These are phyloP conservation scores for Chalciporus pseudorubinellus DNA, from an alignment of 768 basidiomycete genomes.

Conservation along the genomic window DNA sequence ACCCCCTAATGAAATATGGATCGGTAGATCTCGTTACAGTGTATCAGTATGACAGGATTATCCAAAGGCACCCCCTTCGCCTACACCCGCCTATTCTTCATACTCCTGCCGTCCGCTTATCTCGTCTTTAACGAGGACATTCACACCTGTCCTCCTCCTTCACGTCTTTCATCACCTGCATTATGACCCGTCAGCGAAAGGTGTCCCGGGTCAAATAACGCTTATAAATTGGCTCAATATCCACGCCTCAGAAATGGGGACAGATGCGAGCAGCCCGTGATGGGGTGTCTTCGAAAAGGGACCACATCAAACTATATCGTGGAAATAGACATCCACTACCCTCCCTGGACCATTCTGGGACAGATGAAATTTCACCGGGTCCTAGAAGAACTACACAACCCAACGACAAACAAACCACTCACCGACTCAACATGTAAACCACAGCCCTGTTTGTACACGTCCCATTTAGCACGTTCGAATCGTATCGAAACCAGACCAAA, in stretches of 20 bases:
- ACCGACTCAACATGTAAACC: constrained; percentile 64
- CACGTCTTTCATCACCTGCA: constrained; percentile 48
- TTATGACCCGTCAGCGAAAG: constrained; percentile 21
- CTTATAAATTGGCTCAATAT: constrained; percentile 21
- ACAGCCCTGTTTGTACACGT: constrained; percentile 53
- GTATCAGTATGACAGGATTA: constrained; percentile 6
- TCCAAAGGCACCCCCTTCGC: constrained; percentile 8
- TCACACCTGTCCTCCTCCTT: constrained; percentile 49
- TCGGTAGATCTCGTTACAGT: constrained; percentile 10
- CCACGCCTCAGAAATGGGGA: constrained; percentile 16
- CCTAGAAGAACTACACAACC: constrained; percentile 16
- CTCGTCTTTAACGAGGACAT: constrained; percentile 33
- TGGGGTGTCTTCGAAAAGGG: constrained; percentile 36
- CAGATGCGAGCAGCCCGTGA: constrained; percentile 24
- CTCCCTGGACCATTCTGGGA: constrained; percentile 1
- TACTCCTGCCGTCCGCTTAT: constrained; percentile 18
- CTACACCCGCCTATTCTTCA: constrained; percentile 9
- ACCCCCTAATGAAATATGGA: constrained; percentile 27
- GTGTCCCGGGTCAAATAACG: constrained; percentile 24
- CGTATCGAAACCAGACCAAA: not conserved
- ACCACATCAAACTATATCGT: constrained; percentile 34
- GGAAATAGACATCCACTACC: constrained; percentile 18
- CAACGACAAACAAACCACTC: constrained; percentile 31
- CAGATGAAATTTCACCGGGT: constrained; percentile 12
- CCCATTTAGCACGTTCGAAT: constrained; percentile 4